Percentiles rank a stretch among this genome's conserved stretches.
phyloP scores from a whole-genome alignment of 257 asterid genomes.

The Salvia miltiorrhiza region DNA sequence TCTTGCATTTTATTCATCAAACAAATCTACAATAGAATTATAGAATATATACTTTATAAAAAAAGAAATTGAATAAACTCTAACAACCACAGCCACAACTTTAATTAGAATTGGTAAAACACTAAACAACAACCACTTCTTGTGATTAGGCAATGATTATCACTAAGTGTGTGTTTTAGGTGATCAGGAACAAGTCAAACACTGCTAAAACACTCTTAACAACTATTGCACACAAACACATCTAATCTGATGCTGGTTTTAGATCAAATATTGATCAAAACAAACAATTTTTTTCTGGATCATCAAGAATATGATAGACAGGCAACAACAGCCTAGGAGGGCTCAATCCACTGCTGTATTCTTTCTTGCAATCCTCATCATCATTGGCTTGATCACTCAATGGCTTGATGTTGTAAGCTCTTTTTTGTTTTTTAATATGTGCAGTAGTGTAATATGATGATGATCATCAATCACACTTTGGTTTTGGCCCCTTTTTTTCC shows the following conservation, averaged over 20 bases:
- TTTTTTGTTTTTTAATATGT: neutral
- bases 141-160: neutral
- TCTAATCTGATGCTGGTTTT: neutral
- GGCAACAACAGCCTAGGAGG: constrained; percentile 27
- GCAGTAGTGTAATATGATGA: neutral
- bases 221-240: neutral
- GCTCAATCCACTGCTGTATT: constrained; percentile 36
- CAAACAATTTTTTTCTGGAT: neutral
- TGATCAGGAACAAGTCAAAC: neutral
- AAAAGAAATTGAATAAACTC: no score
- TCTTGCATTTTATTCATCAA: neutral
- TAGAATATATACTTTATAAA: no score
- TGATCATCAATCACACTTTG: neutral
- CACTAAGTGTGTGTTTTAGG: neutral
- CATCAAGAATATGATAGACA: constrained; percentile 34
- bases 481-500: neutral
- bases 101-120: constrained; percentile 4
- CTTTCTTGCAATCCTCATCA: constrained; percentile 33
- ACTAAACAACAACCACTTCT: constrained; percentile 18
- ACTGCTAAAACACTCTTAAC: neutral
- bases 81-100: neutral
- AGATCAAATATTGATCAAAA: neutral
- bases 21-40: neutral
- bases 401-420: constrained; percentile 58
- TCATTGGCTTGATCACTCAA: constrained; percentile 35